Percentiles rank a stretch among this genome's conserved stretches.
phyloP scores from a whole-genome alignment of 768 basidiomycete species.

The Sutorius australiensis region DNA sequence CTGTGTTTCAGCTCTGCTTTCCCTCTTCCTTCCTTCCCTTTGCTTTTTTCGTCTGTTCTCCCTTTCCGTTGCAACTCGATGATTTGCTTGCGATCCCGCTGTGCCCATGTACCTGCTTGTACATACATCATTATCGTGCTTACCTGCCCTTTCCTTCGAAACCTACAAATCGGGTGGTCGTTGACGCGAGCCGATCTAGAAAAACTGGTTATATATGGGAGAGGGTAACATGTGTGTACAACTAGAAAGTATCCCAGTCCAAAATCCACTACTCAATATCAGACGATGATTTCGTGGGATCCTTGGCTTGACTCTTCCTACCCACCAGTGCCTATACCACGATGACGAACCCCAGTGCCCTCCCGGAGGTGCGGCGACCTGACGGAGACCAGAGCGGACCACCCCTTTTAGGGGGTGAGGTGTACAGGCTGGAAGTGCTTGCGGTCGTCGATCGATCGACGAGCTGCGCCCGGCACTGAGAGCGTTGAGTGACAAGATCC shows the following conservation, averaged over 20 bases:
- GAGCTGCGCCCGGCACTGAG: slow-evolving; percentile 53
- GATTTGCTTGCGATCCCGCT: slow-evolving; percentile 22
- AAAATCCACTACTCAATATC: not conserved
- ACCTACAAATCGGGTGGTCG: not conserved
- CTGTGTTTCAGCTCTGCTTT: slow-evolving; percentile 1
- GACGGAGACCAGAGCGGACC: not conserved
- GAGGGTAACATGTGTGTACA: slow-evolving; percentile 1
- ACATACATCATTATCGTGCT: slow-evolving; percentile 37
- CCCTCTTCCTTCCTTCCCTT: not conserved
- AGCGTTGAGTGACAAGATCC: slow-evolving; percentile 66
- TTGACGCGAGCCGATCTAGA: slow-evolving; percentile 4
- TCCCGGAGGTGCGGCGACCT: slow-evolving; percentile 3
- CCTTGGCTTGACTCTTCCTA: not conserved
- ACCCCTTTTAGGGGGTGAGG: slow-evolving; percentile 7
- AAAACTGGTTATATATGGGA: not conserved
- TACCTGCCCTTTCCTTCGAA: slow-evolving; percentile 18
- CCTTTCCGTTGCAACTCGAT: slow-evolving; percentile 11
- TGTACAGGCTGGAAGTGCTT: slow-evolving; percentile 57
- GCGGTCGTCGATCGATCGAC: slow-evolving; percentile 56
- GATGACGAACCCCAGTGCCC: not conserved
- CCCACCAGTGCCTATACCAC: not conserved
- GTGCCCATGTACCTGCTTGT: slow-evolving; percentile 30
- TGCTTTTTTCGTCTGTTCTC: not conserved
- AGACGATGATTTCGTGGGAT: not conserved
- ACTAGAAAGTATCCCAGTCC: not conserved